Evolutionary conservation across 345 rosid genomes (phyloP), one percentile per base, ranked within the genome.

Genomic region (Microcos paniculata): DNA sequence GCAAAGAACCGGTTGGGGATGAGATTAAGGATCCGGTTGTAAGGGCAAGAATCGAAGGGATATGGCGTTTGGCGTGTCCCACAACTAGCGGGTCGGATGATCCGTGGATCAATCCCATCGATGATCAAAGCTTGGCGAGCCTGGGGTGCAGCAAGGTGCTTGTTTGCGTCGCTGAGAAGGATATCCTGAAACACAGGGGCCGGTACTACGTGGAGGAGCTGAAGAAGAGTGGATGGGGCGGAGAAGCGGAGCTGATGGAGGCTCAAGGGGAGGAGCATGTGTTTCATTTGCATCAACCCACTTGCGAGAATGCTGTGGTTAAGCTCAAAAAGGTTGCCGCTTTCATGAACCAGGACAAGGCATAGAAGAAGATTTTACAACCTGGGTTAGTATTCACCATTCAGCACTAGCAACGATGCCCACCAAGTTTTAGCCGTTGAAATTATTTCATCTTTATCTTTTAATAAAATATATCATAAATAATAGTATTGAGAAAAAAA

Each of bases 151-250:
- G n/a, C 0, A 81, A 62, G 78, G 77, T 86, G 55, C 23, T 86
- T 80, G 86, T 92, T 0, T 69, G 83, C 67, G 87, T 86, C 19
- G 87, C 89, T 0, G 90, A 79, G 66, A 71, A 74, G 21, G 91
- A 89, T 68, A 0, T 6, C 4, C 38, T 79, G 24, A 82, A 72
- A n/a, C 77, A 80, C 0, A 87, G 87, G 15, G 89, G 91, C 1
- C 59, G 79, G 80, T 58, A 57, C 18, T 89, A 89, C 51, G 61
- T 10, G 38, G 79, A 53, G 30, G 72, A 74, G 74, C 52, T 88
- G 82, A 66, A 78, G 74, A 74, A 82, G 63, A 76, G 83, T 18
- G 86, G 84, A 13, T 87, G 92, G 89, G 53, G 62, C 6, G 91
- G 94, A 0, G 80, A 40, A 4, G 81, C 76, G 63, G 87, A 87